These are phyloP conservation scores for Arachnomyces sp. DNA, from an alignment of 2,329 filamentous ascomycete species.

Conservation along the genomic window DNA sequence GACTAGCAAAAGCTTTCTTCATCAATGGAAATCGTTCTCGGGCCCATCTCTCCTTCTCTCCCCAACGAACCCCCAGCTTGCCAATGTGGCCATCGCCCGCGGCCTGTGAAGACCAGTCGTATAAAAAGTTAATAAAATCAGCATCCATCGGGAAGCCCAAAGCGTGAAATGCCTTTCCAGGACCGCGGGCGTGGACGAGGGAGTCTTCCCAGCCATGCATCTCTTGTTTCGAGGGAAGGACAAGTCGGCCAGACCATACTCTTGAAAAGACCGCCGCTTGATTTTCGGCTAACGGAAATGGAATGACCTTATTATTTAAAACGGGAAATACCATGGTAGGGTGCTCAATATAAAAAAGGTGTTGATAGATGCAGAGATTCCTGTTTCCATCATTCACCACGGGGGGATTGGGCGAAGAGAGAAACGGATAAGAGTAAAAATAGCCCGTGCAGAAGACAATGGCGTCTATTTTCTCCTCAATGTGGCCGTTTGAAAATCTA, in stretches of 20 bases:
- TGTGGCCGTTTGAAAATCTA: constrained; percentile 55
- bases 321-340: constrained; percentile 72
- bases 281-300: constrained; percentile 70
- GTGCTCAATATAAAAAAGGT: constrained; percentile 66
- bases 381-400: constrained; percentile 61
- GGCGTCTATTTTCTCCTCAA: constrained; percentile 62
- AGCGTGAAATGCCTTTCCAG: constrained; percentile 46
- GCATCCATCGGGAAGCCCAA: constrained; percentile 42
- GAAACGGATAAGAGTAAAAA: constrained; percentile 73
- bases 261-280: constrained; percentile 71
- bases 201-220: constrained; percentile 62
- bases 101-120: constrained; percentile 35
- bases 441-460: constrained; percentile 87
- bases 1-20: constrained; percentile 60
- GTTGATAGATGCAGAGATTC: constrained; percentile 65
- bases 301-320: constrained; percentile 76
- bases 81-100: constrained; percentile 40
- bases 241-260: constrained; percentile 63
- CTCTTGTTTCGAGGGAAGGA: constrained; percentile 51
- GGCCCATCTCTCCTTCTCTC: constrained; percentile 62
- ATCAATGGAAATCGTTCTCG: constrained; percentile 60
- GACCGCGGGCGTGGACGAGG: constrained; percentile 35
- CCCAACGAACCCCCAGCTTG: constrained; percentile 65
- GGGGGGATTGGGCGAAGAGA: constrained; percentile 42
- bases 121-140: constrained; percentile 37